Evolutionary conservation across 1,139 yeast genomes (phyloP), one percentile per base, ranked within the genome.

Genomic region (Debaryomycetaceae sp.): DNA sequence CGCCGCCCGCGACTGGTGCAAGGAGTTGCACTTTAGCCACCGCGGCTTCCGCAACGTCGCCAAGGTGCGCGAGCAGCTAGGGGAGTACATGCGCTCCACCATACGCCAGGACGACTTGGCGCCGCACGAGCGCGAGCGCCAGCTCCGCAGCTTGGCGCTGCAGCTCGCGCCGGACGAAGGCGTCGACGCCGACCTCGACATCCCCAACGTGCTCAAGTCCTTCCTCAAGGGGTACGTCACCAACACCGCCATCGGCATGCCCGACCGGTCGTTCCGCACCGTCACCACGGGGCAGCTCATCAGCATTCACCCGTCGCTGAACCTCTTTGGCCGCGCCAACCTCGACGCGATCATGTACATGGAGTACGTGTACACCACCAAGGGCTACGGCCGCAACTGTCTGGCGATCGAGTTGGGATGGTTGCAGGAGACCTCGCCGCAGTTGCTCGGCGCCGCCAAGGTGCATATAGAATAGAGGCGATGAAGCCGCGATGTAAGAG

Each of bases 211-310:
- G 4, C 60, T 91, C 33, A 84, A 84, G 50, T 71, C 88, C 6
- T 93, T 93, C 54, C 59, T 93, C 27, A 68, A 72, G 29, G 98
- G 99, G 0, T 91, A 72, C 46, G 71, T 85, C 18, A 71, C 81
- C 35, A 89, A 91, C 52, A 81, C 95, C 0, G 98, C 98, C 0
- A 77, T 91, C 13, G 95, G 96, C 5, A 77, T 85, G 78, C 96
- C 98, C 0, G 98, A 93, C 53, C 71, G 96, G 46, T 83, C 95
- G 3, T 93, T 82, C 58, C 70, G 94, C 49, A 88, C 97, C 0
- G 81, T 88, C 10, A 63, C 79, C 16, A 76, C 82, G 5, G 95
- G 95, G 14, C 88, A 82, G 46, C 62, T 83, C 18, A 78, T 93
- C 28, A 78, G 93, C 36, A 78, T 93, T 12, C 99, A 93, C 52